Percentiles rank a stretch among this genome's conserved stretches.
Evolutionary conservation across 192 early-diverging fungal species (phyloP).

Genomic region (Oehlia diaphana): DNA sequence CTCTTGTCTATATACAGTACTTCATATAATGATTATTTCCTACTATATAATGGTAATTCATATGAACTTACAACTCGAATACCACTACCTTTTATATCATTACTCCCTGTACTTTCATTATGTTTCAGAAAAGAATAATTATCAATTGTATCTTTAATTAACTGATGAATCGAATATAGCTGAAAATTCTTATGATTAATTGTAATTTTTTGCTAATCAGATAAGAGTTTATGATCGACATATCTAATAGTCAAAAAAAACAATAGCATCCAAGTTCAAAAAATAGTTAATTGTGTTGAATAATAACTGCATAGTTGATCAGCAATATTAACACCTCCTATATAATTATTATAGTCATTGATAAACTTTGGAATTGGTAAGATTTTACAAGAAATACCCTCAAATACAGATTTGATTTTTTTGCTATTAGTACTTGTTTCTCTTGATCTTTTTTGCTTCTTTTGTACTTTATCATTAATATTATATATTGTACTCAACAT

Average conservation of each 20-base stretch:
- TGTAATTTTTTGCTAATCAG: neutral
- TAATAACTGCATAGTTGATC: neutral
- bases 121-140: neutral
- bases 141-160: neutral
- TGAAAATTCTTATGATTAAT: neutral
- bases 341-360: constrained; percentile 32
- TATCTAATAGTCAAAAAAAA: neutral
- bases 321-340: constrained; percentile 5
- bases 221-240: too few species aligned
- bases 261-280: neutral
- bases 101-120: neutral
- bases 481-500: constrained; percentile 33
- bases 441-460: constrained; percentile 3
- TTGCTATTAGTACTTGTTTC: constrained; percentile 24
- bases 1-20: too few species aligned
- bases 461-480: constrained; percentile 1
- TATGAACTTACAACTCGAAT: neutral
- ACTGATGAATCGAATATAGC: neutral
- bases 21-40: too few species aligned
- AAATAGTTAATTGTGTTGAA: neutral
- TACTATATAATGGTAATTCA: neutral
- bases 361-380: constrained; percentile 17
- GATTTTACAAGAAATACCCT: neutral
- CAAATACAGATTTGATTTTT: constrained; percentile 30
- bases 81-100: neutral